Conservation (phyloP, 1,284 basidiomycete genomes). For the Sanghuangporus sanghuang region DNA sequence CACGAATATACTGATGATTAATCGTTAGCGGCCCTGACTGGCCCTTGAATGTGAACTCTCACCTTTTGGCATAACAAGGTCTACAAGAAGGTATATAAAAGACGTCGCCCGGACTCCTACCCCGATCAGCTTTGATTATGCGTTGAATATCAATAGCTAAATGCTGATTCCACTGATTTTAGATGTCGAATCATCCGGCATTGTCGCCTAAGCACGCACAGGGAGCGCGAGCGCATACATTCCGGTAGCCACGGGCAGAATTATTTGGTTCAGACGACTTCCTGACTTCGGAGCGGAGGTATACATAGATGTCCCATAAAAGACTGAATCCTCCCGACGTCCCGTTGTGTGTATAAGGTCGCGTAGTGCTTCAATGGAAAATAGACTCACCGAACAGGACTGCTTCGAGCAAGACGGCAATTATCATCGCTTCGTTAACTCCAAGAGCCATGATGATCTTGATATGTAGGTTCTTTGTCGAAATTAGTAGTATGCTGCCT, state of each 20-base stretch:
- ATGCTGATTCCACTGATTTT: slow-evolving; percentile 11
- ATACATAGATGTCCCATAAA: not conserved
- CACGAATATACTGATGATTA: not conserved
- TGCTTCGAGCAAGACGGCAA: not conserved
- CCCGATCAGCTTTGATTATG: slow-evolving; percentile 18
- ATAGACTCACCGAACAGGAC: not conserved
- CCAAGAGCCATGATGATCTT: not conserved
- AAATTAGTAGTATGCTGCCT: too few species aligned
- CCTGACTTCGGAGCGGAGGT: not conserved
- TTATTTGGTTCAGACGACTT: not conserved
- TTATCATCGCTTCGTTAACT: not conserved
- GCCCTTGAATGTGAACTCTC: not conserved
- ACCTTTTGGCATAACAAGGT: slow-evolving; percentile 5
- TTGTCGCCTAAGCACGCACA: not conserved
- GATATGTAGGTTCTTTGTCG: too few species aligned
- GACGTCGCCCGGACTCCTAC: slow-evolving; percentile 4
- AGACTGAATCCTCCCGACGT: not conserved
- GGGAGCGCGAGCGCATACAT: not conserved
- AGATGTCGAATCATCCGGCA: not conserved
- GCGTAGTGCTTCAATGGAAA: not conserved
- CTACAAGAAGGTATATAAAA: slow-evolving; percentile 14
- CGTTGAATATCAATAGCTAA: slow-evolving; percentile 23
- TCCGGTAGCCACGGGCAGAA: not conserved
- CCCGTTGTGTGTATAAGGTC: not conserved
- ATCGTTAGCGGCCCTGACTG: too few species aligned